Base-by-base conservation (phyloP, 371 early-diverging fungal species). In the Zychaea mexicana region DNA sequence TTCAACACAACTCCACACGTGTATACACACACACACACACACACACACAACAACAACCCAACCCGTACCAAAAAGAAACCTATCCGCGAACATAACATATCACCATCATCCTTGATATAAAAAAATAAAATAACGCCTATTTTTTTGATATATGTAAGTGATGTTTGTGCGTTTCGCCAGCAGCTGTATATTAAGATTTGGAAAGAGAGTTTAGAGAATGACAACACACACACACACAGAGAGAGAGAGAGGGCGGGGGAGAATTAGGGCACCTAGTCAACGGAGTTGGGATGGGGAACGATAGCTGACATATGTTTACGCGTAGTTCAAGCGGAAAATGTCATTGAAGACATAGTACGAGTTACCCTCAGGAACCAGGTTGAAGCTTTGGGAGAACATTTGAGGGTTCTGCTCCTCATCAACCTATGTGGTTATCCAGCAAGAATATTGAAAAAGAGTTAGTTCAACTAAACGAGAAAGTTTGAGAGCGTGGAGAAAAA, bases 331-430 rank as follows among this genome's bases (percentile, higher is more conserved):
- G 58, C 94, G 89, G 87, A 94, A 94, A 30, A 94, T 78, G 65
- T 94, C 94, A 73, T 94, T 92, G 73, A 66, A 84, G 47, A 94
- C 81, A 66, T 74, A 94, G 81, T 72, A 92, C 36, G 74, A 74
- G 26, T 45, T 33, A 57, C 71, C 76, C 5, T 93, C 91, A 31
- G 83, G 73, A 32, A 89, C 74, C 65, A 97, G 81, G 42, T 90
- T 85, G 88, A 97, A 97, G 15, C 87, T 83, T 81, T 97, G 96
- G 36, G 85, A 73, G 80, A 94, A 97, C 70, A 85, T 74, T 70
- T 87, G 85, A 38, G 96, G 90, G 71, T 90, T 87, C 9, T 64
- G 47, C 73, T 93, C 94, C 13, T 90, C 89, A 65, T 94, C 96
- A 39, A 92, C 74, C 92, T 92, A 70, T 22, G 24, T 9, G 36